phyloP scores from a whole-genome alignment of 371 early-diverging fungal species.

The Haplosporangium sp. region DNA sequence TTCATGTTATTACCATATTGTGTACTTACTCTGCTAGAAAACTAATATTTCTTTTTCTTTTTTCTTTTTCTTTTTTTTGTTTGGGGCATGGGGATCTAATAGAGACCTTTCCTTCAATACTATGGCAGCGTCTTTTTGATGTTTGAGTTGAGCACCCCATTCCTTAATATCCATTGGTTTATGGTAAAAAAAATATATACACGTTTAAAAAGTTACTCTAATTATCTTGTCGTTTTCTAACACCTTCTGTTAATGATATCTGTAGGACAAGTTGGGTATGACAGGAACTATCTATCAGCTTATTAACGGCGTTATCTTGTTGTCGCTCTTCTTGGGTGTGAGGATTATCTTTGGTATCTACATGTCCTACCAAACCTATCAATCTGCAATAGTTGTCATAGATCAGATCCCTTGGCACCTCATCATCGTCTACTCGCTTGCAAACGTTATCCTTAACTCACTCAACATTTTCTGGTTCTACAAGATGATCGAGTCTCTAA shows the following conservation, averaged over 20 bases:
- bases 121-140: constrained; percentile 90
- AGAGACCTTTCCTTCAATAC: constrained; percentile 85
- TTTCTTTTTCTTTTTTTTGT: not conserved
- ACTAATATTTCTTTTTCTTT: too few relatives aligned
- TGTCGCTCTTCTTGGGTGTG: constrained; percentile 79
- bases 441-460: constrained; percentile 72
- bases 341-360: constrained; percentile 87
- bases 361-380: constrained; percentile 73
- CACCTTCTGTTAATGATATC: not conserved
- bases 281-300: constrained; percentile 82
- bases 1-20: too few relatives aligned
- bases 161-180: constrained; percentile 95
- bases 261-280: constrained; percentile 81
- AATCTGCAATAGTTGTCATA: constrained; percentile 59
- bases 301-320: constrained; percentile 83
- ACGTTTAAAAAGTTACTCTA: not conserved
- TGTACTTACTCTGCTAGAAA: too few relatives aligned
- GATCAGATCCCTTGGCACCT: constrained; percentile 68
- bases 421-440: constrained; percentile 68
- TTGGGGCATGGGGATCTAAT: not conserved
- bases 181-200: constrained; percentile 12
- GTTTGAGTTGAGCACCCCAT: constrained; percentile 92
- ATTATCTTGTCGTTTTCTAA: not conserved
- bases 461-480: constrained; percentile 87
- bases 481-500: constrained; percentile 70